Conservation (phyloP, 352 stramenopile genomes). For the Pythium utonaiense region DNA sequence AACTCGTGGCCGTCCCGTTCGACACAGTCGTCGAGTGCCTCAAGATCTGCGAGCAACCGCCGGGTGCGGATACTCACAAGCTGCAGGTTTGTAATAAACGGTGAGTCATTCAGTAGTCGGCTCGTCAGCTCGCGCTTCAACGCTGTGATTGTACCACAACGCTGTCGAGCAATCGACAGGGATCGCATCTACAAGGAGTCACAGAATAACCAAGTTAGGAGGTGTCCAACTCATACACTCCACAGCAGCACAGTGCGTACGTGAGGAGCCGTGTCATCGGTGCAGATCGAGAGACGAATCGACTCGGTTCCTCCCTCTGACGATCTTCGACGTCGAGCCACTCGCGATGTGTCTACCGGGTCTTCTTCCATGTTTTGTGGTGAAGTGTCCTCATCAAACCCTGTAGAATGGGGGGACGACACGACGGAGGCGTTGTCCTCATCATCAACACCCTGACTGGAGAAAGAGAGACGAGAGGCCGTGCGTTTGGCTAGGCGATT, state of each 20-base stretch:
- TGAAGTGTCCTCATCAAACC: background rate
- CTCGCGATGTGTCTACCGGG: background rate
- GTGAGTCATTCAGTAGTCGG: constrained; percentile 13
- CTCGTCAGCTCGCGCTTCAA: constrained; percentile 19
- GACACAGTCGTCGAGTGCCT: constrained; percentile 16
- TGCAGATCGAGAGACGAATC: constrained; percentile 8
- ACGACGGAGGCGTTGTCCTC: background rate
- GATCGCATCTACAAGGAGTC: constrained; percentile 3
- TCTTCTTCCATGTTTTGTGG: background rate
- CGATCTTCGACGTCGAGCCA: background rate
- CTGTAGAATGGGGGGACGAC: background rate
- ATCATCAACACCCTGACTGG: background rate
- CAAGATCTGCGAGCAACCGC: constrained; percentile 19
- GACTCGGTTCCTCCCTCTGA: background rate
- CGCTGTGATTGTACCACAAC: constrained; percentile 12
- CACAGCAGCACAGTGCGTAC: constrained; percentile 1
- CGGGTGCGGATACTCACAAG: constrained; percentile 18
- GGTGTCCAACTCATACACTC: background rate
- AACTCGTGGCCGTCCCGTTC: constrained; percentile 15
- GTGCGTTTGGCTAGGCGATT: background rate
- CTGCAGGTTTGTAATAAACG: constrained; percentile 17
- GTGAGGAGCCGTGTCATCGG: constrained; percentile 2
- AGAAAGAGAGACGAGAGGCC: background rate
- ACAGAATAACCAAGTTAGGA: too few relatives aligned
- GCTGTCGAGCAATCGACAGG: background rate